These are phyloP conservation scores for Malus hybrid DNA, from an alignment of 331 rosid genomes.

Conservation along the genomic window DNA sequence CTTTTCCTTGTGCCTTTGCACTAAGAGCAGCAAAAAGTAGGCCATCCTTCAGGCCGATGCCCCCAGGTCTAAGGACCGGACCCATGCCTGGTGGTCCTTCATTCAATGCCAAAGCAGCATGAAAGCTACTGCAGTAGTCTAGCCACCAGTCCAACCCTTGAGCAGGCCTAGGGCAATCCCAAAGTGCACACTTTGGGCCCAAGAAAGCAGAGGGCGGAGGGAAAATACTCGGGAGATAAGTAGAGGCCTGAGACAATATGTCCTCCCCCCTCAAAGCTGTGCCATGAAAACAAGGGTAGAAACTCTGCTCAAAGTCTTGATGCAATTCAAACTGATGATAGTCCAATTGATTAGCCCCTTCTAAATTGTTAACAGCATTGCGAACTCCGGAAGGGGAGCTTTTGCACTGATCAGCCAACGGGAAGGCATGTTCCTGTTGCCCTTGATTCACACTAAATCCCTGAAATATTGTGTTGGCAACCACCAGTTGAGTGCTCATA, in stretches of 20 bases:
- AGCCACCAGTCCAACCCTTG: slow-evolving; percentile 89
- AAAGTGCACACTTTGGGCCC: slow-evolving; percentile 96
- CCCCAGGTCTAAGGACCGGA: slow-evolving; percentile 95
- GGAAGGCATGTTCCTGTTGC: slow-evolving; percentile 60
- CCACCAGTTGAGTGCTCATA: slow-evolving; percentile 15
- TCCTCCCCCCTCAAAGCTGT: slow-evolving; percentile 51
- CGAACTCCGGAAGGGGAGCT: slow-evolving; percentile 47
- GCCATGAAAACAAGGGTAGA: slow-evolving; percentile 44
- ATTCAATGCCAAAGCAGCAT: slow-evolving; percentile 82
- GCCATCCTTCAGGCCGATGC: slow-evolving; percentile 89
- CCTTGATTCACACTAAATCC: slow-evolving; percentile 46
- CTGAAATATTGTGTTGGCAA: slow-evolving; percentile 33
- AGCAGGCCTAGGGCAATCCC: slow-evolving; percentile 99
- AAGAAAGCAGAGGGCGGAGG: slow-evolving; percentile 98
- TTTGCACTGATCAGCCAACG: slow-evolving; percentile 61
- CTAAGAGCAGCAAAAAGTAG: slow-evolving; percentile 86
- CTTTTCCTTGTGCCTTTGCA: slow-evolving; percentile 89
- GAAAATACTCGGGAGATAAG: slow-evolving; percentile 75
- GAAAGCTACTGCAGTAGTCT: slow-evolving; percentile 94
- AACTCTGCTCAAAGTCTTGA: slow-evolving; percentile 48
- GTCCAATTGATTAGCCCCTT: slow-evolving; percentile 57
- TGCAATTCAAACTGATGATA: slow-evolving; percentile 64
- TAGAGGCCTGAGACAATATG: slow-evolving; percentile 53
- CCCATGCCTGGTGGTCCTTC: slow-evolving; percentile 99
- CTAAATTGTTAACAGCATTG: slow-evolving; percentile 41